A percentile compares a stretch with the other conserved stretches of the same genome.
These are phyloP conservation scores for Globisporangium paroecandrum DNA, from an alignment of 352 stramenopile species.

Conservation along the genomic window DNA sequence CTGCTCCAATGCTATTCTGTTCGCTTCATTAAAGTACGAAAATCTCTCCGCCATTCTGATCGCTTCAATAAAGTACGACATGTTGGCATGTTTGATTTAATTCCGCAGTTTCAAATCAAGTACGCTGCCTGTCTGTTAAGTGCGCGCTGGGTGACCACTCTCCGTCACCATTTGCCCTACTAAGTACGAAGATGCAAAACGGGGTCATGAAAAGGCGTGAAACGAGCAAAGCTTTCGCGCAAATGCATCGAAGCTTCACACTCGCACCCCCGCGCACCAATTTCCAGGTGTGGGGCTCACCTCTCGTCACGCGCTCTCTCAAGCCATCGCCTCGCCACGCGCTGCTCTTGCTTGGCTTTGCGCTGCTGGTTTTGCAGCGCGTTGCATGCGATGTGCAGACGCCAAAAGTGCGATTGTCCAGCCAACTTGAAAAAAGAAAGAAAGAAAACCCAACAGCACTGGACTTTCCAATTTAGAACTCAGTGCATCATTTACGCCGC, in stretches of 20 bases:
- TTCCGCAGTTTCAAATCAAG: too few species aligned
- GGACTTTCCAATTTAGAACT: not conserved
- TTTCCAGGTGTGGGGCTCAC: too few species aligned
- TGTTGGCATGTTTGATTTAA: too few species aligned
- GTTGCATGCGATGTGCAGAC: not conserved
- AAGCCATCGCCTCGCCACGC: too few species aligned
- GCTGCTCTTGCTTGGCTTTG: not conserved
- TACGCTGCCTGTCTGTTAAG: not conserved
- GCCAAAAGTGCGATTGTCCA: not conserved
- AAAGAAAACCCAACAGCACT: not conserved
- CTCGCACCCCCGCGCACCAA: not conserved
- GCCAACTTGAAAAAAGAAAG: not conserved
- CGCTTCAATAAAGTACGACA: too few species aligned
- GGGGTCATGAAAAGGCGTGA: not conserved
- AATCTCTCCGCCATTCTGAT: not conserved
- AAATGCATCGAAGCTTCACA: constrained; percentile 2
- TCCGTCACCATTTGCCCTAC: not conserved
- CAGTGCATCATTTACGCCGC: not conserved
- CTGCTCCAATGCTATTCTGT: constrained; percentile 11
- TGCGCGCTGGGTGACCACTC: not conserved
- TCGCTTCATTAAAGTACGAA: not conserved
- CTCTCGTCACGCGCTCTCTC: too few species aligned
- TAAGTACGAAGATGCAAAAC: not conserved
- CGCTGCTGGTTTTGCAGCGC: not conserved
- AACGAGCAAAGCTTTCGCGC: not conserved